Conservation (phyloP, 345 rosid genomes). For the Bretschneidera sinensis region DNA sequence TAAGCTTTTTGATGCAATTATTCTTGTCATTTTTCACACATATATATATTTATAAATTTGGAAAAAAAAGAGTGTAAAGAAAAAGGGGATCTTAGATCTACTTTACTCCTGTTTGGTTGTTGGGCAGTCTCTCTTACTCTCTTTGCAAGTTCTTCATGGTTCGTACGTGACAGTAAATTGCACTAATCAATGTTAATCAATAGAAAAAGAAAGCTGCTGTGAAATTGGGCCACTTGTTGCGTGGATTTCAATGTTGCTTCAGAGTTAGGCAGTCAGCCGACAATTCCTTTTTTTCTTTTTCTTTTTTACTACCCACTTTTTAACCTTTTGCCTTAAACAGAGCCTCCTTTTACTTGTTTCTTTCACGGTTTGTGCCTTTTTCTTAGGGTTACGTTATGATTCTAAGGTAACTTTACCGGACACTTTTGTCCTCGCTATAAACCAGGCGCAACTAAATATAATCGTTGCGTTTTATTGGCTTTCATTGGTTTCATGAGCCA, state of each 20-base stretch:
- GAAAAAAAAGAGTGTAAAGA: too few species aligned
- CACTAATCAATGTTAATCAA: not conserved
- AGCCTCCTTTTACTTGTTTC: too few species aligned
- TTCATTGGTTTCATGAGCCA: too few species aligned
- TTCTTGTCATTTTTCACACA: not conserved
- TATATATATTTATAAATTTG: too few species aligned
- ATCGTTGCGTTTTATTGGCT: too few species aligned
- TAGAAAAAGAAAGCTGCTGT: not conserved
- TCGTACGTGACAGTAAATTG: constrained; percentile 21
- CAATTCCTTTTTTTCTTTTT: constrained; percentile 18
- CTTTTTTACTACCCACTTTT: constrained; percentile 2
- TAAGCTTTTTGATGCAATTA: too few species aligned
- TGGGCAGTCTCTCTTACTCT: constrained; percentile 4
- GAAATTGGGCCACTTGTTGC: constrained; percentile 23
- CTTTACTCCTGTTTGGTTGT: not conserved
- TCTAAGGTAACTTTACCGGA: too few species aligned
- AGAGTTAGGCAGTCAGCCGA: constrained; percentile 35
- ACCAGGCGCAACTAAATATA: too few species aligned
- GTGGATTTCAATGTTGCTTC: constrained; percentile 47
- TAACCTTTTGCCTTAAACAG: not conserved
- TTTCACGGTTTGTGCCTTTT: too few species aligned
- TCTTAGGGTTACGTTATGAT: too few species aligned
- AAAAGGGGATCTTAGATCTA: not conserved
- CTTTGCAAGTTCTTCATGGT: constrained; percentile 16
- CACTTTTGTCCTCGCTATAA: too few species aligned